Conservation (phyloP, 108 stramenopile species). For the Nitzschia sp. region DNA sequence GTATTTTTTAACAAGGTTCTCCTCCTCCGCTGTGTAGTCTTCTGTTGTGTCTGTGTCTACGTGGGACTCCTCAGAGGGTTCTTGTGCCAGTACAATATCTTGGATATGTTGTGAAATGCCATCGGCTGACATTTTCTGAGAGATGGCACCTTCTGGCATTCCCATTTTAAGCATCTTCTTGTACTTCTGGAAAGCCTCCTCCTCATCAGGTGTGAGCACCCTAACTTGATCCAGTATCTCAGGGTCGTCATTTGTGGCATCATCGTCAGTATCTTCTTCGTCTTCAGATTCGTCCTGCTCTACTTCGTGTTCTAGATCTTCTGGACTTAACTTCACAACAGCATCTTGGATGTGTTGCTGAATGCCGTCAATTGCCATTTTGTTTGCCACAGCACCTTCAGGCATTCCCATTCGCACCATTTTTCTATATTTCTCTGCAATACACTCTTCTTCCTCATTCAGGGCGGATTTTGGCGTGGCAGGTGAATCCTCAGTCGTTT, state of each 20-base stretch:
- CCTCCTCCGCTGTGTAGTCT: constrained; percentile 21
- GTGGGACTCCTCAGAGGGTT: not conserved
- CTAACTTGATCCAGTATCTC: not conserved
- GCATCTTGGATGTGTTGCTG: constrained; percentile 28
- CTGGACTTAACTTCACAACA: not conserved
- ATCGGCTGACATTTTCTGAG: constrained; percentile 21
- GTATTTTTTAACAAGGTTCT: constrained; percentile 22
- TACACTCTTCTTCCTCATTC: constrained; percentile 24
- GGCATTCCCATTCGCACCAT: constrained; percentile 50
- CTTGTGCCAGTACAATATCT: constrained; percentile 17
- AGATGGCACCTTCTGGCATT: constrained; percentile 27
- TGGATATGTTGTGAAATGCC: constrained; percentile 19
- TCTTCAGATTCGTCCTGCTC: constrained; percentile 15
- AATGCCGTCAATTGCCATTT: constrained; percentile 24
- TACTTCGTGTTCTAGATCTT: not conserved
- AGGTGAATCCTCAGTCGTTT: constrained; percentile 12
- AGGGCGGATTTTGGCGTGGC: constrained; percentile 8
- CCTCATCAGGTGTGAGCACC: constrained; percentile 16
- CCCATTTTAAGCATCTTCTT: constrained; percentile 25
- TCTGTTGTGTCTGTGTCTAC: not conserved
- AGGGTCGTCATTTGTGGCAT: constrained; percentile 5
- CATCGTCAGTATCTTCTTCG: constrained; percentile 16
- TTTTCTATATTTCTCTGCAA: constrained; percentile 25
- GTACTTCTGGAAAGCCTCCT: constrained; percentile 18
- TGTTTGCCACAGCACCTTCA: constrained; percentile 25